phyloP scores from a whole-genome alignment of 2,329 filamentous ascomycete genomes.

The Diplocarpon mali region DNA sequence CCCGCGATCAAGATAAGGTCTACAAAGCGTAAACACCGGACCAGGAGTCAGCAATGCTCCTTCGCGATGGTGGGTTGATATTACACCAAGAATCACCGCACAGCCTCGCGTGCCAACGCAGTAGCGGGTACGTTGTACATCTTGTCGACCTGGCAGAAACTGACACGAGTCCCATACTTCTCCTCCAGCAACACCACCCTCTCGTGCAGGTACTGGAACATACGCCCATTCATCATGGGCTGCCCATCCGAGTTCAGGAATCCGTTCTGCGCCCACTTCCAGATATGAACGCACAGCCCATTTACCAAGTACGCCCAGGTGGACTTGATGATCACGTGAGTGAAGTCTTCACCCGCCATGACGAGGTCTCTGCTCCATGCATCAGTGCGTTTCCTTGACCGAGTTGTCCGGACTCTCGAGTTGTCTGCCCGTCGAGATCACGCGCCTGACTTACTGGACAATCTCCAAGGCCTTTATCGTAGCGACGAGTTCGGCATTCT shows the following conservation, averaged over 20 bases:
- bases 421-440: not conserved
- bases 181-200: constrained; percentile 8
- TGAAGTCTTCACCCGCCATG: constrained; percentile 5
- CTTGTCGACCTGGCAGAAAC: constrained; percentile 7
- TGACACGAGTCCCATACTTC: constrained; percentile 6
- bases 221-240: constrained; percentile 8
- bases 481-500: constrained; percentile 10
- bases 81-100: not conserved
- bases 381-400: not conserved
- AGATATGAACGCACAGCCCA: constrained; percentile 7
- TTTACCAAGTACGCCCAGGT: constrained; percentile 6
- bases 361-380: constrained; percentile 3
- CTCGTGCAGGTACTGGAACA: constrained; percentile 12
- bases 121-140: constrained; percentile 1
- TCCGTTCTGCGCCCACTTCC: constrained; percentile 12
- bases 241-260: constrained; percentile 5
- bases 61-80: not conserved
- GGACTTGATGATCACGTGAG: constrained; percentile 14
- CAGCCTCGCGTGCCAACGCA: constrained; percentile 1
- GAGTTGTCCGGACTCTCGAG: too few relatives aligned
- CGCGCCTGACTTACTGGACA: constrained; percentile 1
- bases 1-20: too few relatives aligned
- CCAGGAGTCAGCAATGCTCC: too few relatives aligned
- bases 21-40: too few relatives aligned
- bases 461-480: constrained; percentile 8